Evolutionary conservation across 2,329 filamentous ascomycete species (phyloP).

Genomic region (Mycosphaerella sp.): DNA sequence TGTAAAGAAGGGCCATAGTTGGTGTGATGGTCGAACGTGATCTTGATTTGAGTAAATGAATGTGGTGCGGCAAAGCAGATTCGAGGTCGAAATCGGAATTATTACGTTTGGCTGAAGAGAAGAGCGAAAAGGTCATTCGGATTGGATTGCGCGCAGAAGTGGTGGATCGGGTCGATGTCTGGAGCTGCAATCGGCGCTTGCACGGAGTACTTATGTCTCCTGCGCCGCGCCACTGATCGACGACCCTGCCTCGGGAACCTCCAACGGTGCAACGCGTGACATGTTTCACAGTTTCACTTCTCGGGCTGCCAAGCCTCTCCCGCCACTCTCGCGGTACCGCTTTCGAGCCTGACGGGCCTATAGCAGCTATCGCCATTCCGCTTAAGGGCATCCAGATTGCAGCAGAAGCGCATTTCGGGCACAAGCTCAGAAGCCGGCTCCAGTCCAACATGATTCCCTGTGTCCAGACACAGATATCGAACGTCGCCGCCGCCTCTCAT

Average conservation of each 20-base stretch:
- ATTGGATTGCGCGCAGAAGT: background rate
- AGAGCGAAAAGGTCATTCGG: background rate
- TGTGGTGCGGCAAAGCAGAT: constrained; percentile 2
- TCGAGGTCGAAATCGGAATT: background rate
- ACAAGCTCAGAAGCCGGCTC: no score
- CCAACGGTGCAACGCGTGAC: constrained; percentile 2
- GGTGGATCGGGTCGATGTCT: background rate
- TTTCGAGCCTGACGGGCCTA: no score
- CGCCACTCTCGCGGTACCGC: background rate
- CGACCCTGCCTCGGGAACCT: constrained; percentile 2
- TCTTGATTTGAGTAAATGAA: constrained; percentile 5
- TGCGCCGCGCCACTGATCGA: constrained; percentile 2
- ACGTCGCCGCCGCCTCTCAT: no score
- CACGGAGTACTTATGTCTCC: constrained; percentile 4
- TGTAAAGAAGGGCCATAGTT: constrained; percentile 10
- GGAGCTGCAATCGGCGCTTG: background rate
- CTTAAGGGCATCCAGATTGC: no score
- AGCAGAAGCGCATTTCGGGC: no score
- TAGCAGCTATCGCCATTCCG: no score
- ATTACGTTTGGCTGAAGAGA: constrained; percentile 4
- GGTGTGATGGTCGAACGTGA: constrained; percentile 4
- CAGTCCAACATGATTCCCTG: no score
- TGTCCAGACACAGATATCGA: no score
- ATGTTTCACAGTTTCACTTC: constrained; percentile 8
- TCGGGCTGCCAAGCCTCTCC: background rate